These are phyloP conservation scores for Trichoderma erinaceum DNA, from an alignment of 495 filamentous ascomycete genomes.

Conservation along the genomic window DNA sequence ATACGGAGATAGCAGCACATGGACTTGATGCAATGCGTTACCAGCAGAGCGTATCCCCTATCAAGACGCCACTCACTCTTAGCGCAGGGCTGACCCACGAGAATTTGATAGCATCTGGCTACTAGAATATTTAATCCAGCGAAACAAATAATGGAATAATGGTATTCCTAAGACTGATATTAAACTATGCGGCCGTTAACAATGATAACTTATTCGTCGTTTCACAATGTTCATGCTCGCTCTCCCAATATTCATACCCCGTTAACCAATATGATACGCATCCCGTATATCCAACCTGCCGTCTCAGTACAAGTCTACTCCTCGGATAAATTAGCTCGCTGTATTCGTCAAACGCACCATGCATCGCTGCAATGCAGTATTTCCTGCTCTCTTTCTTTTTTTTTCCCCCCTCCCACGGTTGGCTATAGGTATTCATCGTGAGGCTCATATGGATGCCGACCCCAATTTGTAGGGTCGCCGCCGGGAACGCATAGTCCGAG, in stretches of 20 bases:
- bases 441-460: slow-evolving; percentile 24
- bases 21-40: neutral
- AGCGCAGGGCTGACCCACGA: neutral
- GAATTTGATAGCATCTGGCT: neutral
- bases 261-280: neutral
- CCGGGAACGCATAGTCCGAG: slow-evolving; percentile 85
- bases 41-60: neutral
- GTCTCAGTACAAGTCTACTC: neutral
- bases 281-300: neutral
- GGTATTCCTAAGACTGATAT: neutral
- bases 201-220: neutral
- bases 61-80: neutral
- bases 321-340: neutral
- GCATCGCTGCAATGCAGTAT: neutral
- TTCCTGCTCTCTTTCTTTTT: too few relatives aligned
- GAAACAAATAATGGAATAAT: neutral
- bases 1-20: neutral
- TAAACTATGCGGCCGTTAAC: neutral
- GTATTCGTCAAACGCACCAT: neutral
- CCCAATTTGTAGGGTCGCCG: slow-evolving; percentile 66
- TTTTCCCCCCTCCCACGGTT: too few relatives aligned
- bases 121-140: neutral
- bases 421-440: neutral
- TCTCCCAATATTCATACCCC: neutral
- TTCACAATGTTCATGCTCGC: neutral